These are phyloP conservation scores for Gracilaria domingensis DNA, from an alignment of 23 red algal genomes.

Conservation along the genomic window DNA sequence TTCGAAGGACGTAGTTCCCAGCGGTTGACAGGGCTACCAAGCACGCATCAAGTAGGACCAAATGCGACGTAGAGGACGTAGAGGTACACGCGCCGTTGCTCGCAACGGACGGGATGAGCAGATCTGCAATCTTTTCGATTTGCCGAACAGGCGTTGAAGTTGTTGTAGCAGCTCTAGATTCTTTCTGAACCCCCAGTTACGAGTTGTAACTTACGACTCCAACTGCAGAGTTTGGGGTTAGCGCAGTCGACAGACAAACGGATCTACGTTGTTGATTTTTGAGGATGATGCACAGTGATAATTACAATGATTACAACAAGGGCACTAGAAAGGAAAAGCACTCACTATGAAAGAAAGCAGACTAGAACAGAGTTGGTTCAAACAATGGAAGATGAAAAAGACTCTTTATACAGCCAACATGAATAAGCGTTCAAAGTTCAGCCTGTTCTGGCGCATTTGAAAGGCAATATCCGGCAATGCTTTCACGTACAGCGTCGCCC, in stretches of 20 bases:
- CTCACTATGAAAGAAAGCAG: no score
- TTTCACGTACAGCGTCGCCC: conserved; percentile 51
- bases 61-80: conserved; percentile 22
- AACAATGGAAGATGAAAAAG: neutral
- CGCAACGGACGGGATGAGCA: neutral
- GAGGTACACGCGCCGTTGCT: neutral
- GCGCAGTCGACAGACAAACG: neutral
- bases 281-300: neutral
- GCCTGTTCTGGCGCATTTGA: neutral
- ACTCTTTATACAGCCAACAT: neutral
- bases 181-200: neutral
- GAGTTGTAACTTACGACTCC: no score
- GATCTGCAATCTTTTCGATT: neutral
- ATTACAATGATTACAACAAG: no score
- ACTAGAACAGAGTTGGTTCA: neutral
- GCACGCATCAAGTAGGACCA: neutral
- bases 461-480: conserved; percentile 55
- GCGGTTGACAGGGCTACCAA: neutral
- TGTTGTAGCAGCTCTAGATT: neutral
- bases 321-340: no score
- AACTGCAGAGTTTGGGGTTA: neutral
- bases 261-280: neutral
- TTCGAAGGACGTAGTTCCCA: neutral
- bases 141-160: neutral
- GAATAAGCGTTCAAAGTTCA: neutral